Conservation (phyloP, 331 rosid species). For the Phaseolus coccineus region DNA sequence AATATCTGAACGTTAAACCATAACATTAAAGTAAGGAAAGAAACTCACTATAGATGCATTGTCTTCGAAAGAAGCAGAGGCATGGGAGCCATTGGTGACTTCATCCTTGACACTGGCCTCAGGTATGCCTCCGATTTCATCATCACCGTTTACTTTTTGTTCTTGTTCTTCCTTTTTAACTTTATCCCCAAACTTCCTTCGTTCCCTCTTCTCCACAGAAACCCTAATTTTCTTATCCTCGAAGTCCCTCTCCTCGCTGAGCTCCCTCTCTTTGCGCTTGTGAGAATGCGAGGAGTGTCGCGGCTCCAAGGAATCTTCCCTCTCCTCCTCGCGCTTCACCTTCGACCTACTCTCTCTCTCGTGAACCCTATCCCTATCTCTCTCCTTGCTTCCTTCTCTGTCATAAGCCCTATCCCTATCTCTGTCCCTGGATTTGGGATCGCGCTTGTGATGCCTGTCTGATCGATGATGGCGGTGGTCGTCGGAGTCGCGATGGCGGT, state of each 20-base stretch:
- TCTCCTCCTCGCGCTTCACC: constrained; percentile 51
- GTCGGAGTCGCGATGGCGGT: background rate
- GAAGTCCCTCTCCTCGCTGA: constrained; percentile 39
- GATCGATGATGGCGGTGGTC: constrained; percentile 54
- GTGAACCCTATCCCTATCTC: background rate
- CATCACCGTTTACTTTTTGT: background rate
- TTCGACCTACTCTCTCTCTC: constrained; percentile 44
- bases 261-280: constrained; percentile 86
- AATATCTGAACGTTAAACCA: background rate
- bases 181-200: constrained; percentile 66
- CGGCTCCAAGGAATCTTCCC: constrained; percentile 57
- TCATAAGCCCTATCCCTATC: constrained; percentile 47
- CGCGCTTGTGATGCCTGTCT: constrained; percentile 59
- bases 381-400: background rate
- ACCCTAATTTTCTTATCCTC: constrained; percentile 69
- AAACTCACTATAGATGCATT: constrained; percentile 64
- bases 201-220: constrained; percentile 59
- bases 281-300: constrained; percentile 42
- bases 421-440: constrained; percentile 56
- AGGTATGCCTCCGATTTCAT: constrained; percentile 22
- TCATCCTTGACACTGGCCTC: constrained; percentile 52
- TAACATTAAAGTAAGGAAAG: constrained; percentile 11
- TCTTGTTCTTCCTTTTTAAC: constrained; percentile 48
- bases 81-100: constrained; percentile 46
- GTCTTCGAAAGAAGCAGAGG: constrained; percentile 38